phyloP scores from a whole-genome alignment of 495 filamentous ascomycete genomes.

The Durotheca rogersii region DNA sequence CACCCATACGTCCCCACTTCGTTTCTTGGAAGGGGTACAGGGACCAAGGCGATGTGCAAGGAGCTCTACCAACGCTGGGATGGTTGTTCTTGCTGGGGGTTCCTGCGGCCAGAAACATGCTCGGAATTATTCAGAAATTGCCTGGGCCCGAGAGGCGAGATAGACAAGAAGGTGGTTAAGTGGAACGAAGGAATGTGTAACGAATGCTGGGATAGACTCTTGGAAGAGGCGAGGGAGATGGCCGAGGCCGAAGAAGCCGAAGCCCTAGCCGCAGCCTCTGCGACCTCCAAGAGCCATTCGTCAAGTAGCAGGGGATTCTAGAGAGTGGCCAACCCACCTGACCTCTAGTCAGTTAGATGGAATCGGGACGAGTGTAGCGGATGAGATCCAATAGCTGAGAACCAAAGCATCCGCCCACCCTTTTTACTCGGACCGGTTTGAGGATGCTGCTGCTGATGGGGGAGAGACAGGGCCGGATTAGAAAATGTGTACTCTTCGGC shows the following conservation, averaged over 20 bases:
- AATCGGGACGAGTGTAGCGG: too few relatives aligned
- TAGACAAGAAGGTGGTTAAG: constrained; percentile 34
- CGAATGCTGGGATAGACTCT: constrained; percentile 37
- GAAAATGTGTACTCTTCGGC: too few relatives aligned
- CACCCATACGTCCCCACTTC: not conserved
- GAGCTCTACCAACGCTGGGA: constrained; percentile 37
- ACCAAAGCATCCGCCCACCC: too few relatives aligned
- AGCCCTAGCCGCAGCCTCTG: constrained; percentile 13
- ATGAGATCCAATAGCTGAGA: too few relatives aligned
- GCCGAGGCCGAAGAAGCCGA: constrained; percentile 30
- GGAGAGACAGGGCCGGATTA: too few relatives aligned
- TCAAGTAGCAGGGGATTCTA: constrained; percentile 2
- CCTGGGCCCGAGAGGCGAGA: constrained; percentile 34
- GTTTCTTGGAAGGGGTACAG: too few relatives aligned
- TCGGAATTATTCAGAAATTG: constrained; percentile 35
- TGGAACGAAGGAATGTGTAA: constrained; percentile 40
- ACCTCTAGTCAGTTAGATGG: too few relatives aligned
- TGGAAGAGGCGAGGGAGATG: constrained; percentile 37
- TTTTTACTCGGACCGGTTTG: too few relatives aligned
- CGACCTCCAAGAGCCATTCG: constrained; percentile 19
- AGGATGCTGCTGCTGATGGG: too few relatives aligned
- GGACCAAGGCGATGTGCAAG: constrained; percentile 27
- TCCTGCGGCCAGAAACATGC: constrained; percentile 33
- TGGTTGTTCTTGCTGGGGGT: constrained; percentile 36
- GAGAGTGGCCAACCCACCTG: too few relatives aligned